Conservation (phyloP, 2,329 filamentous ascomycete species). For the Aschersonia sp. region DNA sequence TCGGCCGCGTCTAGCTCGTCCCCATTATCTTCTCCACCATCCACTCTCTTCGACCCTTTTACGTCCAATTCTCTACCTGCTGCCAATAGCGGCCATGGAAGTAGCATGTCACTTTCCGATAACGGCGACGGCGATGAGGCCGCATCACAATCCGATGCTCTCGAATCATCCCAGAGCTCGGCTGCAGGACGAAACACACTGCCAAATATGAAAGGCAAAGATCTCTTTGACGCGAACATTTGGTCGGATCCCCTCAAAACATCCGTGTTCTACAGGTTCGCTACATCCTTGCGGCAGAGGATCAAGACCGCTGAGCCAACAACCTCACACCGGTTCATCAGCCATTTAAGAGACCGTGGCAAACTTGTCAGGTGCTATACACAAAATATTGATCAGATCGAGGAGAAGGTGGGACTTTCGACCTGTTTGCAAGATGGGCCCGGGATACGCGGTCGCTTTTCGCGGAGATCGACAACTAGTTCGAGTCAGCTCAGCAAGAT, state of each 20-base stretch:
- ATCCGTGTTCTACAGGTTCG: constrained; percentile 59
- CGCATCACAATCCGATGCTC: constrained; percentile 22
- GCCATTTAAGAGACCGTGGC: constrained; percentile 49
- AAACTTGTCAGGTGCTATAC: constrained; percentile 61
- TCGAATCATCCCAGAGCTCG: constrained; percentile 24
- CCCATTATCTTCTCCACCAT: constrained; percentile 42
- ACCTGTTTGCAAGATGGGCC: constrained; percentile 48
- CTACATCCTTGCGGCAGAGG: constrained; percentile 51
- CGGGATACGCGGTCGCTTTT: constrained; percentile 47
- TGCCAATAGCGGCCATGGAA: constrained; percentile 17
- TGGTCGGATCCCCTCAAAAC: constrained; percentile 56
- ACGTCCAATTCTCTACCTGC: constrained; percentile 21
- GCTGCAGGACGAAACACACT: constrained; percentile 20
- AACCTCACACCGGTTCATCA: constrained; percentile 53
- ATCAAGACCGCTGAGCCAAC: constrained; percentile 50
- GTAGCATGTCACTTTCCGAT: constrained; percentile 28
- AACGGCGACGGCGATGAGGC: constrained; percentile 23
- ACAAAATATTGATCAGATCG: constrained; percentile 62
- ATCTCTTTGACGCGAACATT: constrained; percentile 57
- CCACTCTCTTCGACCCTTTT: constrained; percentile 36
- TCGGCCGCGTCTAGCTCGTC: constrained; percentile 28
- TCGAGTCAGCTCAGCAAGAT: constrained; percentile 19
- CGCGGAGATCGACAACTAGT: constrained; percentile 27
- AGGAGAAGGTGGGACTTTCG: constrained; percentile 53
- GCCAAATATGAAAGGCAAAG: constrained; percentile 53